Evolutionary conservation across 208 protist species (phyloP).

Genomic region (Acanthamoeba quina): DNA sequence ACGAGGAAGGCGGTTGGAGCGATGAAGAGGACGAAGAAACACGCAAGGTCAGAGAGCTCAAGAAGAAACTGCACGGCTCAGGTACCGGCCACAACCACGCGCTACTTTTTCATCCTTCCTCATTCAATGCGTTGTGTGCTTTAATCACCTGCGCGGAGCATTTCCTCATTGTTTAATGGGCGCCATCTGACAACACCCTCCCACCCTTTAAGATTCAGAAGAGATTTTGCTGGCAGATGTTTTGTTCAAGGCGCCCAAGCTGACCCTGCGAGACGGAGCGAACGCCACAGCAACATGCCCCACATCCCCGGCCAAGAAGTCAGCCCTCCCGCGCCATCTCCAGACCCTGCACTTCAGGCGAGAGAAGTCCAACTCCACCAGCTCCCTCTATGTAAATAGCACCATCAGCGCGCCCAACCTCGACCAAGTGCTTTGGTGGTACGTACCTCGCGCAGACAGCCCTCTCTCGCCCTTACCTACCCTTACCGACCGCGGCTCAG

Average conservation of each 20-base stretch:
- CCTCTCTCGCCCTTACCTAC: not conserved
- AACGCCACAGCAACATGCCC: not conserved
- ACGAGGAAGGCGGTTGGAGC: conserved; percentile 21
- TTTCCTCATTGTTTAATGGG: too few relatives aligned
- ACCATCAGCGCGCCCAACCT: conserved; percentile 59
- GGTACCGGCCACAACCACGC: not conserved
- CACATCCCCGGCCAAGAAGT: not conserved
- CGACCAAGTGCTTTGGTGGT: conserved; percentile 67
- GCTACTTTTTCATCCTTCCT: too few relatives aligned
- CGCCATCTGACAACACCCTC: not conserved
- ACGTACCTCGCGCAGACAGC: not conserved
- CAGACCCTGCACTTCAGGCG: not conserved
- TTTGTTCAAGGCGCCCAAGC: not conserved
- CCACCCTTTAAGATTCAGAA: not conserved
- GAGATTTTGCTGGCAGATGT: conserved; percentile 21
- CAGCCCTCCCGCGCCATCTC: not conserved
- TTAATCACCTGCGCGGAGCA: too few relatives aligned
- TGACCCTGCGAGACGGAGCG: not conserved
- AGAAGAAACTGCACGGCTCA: conserved; percentile 23
- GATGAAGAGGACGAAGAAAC: conserved; percentile 27
- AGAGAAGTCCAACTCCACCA: conserved; percentile 67
- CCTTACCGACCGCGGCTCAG: not conserved
- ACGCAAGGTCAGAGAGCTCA: conserved; percentile 34
- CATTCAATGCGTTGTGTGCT: too few relatives aligned
- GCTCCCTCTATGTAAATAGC: conserved; percentile 69